These are phyloP conservation scores for Penicillium aurantiogriseum DNA, from an alignment of 2,329 filamentous ascomycete genomes.

Conservation along the genomic window DNA sequence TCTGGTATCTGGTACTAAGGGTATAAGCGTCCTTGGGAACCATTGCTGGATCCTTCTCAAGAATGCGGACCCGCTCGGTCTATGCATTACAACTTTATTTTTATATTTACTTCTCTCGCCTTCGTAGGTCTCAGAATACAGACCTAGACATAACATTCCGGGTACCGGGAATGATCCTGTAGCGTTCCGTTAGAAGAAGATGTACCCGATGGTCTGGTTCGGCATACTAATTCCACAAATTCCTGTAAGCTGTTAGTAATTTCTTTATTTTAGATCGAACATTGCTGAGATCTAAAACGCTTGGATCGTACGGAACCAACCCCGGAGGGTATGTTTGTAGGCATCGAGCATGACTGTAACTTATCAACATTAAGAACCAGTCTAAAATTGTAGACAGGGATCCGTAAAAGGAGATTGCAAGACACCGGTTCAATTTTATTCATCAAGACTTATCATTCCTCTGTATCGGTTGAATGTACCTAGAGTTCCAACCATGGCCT, in stretches of 20 bases:
- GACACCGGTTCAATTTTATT: not conserved
- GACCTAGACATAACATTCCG: constrained; percentile 3
- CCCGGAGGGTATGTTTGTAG: not conserved
- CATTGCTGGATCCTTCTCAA: constrained; percentile 6
- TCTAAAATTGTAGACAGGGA: not conserved
- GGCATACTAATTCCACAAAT: not conserved
- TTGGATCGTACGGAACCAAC: not conserved
- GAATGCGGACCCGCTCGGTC: constrained; percentile 19
- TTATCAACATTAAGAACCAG: not conserved
- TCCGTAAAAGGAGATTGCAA: not conserved
- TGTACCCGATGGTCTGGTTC: not conserved
- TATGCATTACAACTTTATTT: constrained; percentile 4
- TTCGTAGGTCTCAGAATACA: not conserved
- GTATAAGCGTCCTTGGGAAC: not conserved
- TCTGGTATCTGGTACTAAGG: no score
- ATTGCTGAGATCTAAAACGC: constrained; percentile 6
- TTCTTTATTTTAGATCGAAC: not conserved
- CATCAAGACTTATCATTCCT: not conserved
- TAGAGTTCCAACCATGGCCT: not conserved
- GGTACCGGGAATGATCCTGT: not conserved
- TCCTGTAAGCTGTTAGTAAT: not conserved
- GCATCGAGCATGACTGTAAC: not conserved
- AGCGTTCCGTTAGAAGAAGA: not conserved
- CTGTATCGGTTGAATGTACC: not conserved
- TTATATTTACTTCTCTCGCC: not conserved